These are phyloP conservation scores for Acacia confusa DNA, from an alignment of 306 rosid genomes.

Conservation along the genomic window DNA sequence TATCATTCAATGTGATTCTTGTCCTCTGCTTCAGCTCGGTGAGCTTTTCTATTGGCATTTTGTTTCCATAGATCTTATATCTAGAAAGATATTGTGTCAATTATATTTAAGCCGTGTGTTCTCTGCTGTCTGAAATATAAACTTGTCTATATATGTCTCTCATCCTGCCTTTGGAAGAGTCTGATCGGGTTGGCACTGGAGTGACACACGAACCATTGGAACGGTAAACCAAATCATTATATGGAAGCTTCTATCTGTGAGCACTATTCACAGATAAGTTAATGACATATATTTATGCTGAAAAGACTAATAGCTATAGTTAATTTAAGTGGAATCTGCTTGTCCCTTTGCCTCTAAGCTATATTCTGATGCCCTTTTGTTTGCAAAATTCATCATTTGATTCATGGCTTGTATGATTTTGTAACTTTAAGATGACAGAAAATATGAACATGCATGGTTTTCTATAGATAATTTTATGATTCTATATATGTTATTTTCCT, in stretches of 20 bases:
- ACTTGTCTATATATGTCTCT: background rate
- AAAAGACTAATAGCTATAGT: background rate
- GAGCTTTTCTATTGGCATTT: background rate
- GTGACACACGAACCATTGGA: conserved; percentile 13
- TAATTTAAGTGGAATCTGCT: background rate
- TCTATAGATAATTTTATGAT: background rate
- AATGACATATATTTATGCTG: background rate
- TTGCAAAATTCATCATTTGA: background rate
- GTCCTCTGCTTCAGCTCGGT: conserved; percentile 3
- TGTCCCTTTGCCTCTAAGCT: background rate
- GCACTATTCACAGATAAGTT: background rate
- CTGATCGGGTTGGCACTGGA: conserved; percentile 5
- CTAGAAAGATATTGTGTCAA: background rate
- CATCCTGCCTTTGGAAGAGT: conserved; percentile 12
- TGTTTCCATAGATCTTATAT: background rate
- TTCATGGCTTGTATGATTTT: conserved; percentile 2
- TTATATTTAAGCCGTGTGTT: background rate
- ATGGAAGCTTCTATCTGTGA: background rate
- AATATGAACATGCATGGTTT: conserved; percentile 1
- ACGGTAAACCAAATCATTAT: conserved; percentile 6
- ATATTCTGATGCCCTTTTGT: conserved; percentile 11
- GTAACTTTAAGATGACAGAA: background rate
- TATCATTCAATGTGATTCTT: background rate
- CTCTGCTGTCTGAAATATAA: background rate
- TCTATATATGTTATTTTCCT: background rate